Evolutionary conservation across 805 yeast genomes (phyloP).

Genomic region (Yamadazyma phyllophila): DNA sequence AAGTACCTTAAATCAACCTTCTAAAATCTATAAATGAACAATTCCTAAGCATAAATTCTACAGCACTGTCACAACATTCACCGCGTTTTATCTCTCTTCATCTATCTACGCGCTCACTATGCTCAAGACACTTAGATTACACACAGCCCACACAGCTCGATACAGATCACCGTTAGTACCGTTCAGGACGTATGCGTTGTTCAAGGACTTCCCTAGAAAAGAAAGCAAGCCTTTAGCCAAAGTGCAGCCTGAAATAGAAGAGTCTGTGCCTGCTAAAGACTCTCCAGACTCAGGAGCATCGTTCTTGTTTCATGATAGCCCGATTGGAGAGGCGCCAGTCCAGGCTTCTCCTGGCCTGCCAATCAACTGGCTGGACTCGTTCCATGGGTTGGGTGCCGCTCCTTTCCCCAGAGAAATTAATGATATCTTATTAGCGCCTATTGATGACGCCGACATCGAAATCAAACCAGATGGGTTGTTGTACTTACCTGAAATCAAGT

Average conservation of each 20-base stretch:
- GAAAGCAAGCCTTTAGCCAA: constrained; percentile 1
- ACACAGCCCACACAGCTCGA: too few relatives aligned
- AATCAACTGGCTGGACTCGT: constrained; percentile 82
- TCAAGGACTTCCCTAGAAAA: constrained; percentile 14
- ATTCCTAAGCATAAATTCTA: too few relatives aligned
- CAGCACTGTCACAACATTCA: too few relatives aligned
- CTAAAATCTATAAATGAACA: too few relatives aligned
- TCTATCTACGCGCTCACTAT: too few relatives aligned
- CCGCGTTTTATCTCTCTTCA: too few relatives aligned
- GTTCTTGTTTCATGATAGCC: constrained; percentile 10
- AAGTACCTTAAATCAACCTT: too few relatives aligned
- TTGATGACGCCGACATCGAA: constrained; percentile 77
- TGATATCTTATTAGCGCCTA: constrained; percentile 56
- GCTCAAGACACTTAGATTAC: too few relatives aligned
- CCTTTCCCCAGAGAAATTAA: constrained; percentile 67
- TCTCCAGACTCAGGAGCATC: not conserved
- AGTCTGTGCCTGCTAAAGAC: not conserved
- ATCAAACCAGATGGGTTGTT: constrained; percentile 93
- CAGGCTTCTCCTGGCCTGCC: constrained; percentile 10
- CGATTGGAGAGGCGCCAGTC: constrained; percentile 2
- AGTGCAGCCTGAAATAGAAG: not conserved
- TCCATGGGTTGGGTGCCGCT: constrained; percentile 78
- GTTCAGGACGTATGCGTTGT: constrained; percentile 12
- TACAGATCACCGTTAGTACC: not conserved
- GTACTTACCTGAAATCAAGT: constrained; percentile 92